Evolutionary conservation across 805 yeast species (phyloP), one percentile per base, ranked within the genome.

Genomic region (Sporopachydermia lactativora): DNA sequence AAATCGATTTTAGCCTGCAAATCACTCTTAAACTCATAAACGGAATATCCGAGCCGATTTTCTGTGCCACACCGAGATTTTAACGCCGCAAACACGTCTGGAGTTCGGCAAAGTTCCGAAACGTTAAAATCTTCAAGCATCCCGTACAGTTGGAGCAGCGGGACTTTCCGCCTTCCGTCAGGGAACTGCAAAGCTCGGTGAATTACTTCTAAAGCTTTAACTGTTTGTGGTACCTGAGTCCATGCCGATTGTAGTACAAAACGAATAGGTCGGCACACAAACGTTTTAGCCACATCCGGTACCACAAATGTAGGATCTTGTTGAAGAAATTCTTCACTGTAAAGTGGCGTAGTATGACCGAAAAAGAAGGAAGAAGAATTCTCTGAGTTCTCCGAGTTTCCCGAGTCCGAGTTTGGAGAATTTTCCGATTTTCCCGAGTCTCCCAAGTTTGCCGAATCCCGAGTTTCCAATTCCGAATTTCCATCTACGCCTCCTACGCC

Each of bases 231-330:
- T n/a, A 24, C 31, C 8, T 24, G 13, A 8, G 8, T 8, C 31
- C 31, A 24, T 24, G 31, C 31, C 8, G 13, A 8, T 24, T 8
- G 8, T 8, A 24, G 8, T n/a, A 24, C 13, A 8, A 8, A 8
- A 8, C 31, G 8, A 8, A 24, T 8, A 8, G 31, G 31, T n/a
- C n/a, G 31, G 31, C 31, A 24, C n/a, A 24, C 31, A 24, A 24
- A 24, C 31, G 31, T 24, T 24, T 24, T 24, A 24, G 31, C 31
- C n/a, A 24, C 31, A 8, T 24, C 31, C n/a, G 31, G 31, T 24
- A 24, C 31, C 8, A 24, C n/a, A 24, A 24, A 24, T 24, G 31
- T 24, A 8, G 31, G 31, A 24, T 24, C 31, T n/a, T 24, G 8
- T n/a, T 24, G 8, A 8, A 24, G 31, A 8, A 24, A 8, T 8